These are phyloP conservation scores for Aphanocladium album DNA, from an alignment of 2,329 filamentous ascomycete genomes.

Conservation along the genomic window DNA sequence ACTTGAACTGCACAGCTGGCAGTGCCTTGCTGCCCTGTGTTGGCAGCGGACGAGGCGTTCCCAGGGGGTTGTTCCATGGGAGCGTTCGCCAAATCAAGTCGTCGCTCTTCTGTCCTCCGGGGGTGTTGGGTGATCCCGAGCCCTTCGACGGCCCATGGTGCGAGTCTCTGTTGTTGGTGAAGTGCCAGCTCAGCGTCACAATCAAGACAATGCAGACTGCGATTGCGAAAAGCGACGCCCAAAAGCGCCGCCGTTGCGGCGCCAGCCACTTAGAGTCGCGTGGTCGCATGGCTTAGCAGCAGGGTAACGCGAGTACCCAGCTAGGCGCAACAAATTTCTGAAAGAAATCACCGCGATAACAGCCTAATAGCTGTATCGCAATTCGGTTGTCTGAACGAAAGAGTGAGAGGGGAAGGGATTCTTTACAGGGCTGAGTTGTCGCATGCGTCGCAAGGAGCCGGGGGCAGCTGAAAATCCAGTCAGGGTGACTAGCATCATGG, in stretches of 20 bases:
- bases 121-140: background rate
- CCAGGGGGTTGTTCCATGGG: constrained; percentile 8
- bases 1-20: constrained; percentile 9
- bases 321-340: background rate
- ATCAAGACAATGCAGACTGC: background rate
- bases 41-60: constrained; percentile 1
- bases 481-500: background rate
- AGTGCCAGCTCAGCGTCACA: constrained; percentile 3
- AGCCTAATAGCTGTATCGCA: background rate
- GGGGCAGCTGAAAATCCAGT: background rate
- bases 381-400: background rate
- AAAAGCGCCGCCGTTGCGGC: background rate
- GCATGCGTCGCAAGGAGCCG: background rate
- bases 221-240: background rate
- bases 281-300: background rate
- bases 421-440: background rate
- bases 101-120: background rate
- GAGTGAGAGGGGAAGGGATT: background rate
- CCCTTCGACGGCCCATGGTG: background rate
- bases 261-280: background rate
- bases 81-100: constrained; percentile 11
- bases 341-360: background rate
- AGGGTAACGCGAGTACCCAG: background rate
- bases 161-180: background rate
- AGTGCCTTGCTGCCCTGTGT: background rate